Base-by-base conservation (phyloP, 352 stramenopile species). In the Pythium diclinum region DNA sequence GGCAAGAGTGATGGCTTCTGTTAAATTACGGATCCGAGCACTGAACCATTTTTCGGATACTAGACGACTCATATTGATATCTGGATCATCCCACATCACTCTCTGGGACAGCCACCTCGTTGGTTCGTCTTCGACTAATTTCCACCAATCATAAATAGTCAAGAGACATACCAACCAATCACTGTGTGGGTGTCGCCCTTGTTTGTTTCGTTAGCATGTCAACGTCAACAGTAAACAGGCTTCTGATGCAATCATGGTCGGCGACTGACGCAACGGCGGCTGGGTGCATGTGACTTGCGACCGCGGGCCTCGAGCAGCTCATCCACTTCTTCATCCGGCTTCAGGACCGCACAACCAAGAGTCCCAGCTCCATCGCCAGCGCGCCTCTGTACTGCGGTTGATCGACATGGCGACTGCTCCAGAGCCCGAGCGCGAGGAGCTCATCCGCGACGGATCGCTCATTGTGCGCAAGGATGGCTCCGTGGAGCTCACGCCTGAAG, bases 401-500 rank as follows among this genome's bases (percentile, higher is more conserved):
- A 61, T 38, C n/a, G 4, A 55, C 28, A n/a, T n/a, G n/a, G n/a
- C n/a, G n/a, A n/a, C n/a, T n/a, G n/a, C n/a, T n/a, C n/a, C n/a
- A n/a, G n/a, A n/a, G n/a, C n/a, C n/a, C n/a, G n/a, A n/a, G n/a
- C n/a, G n/a, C n/a, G n/a, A n/a, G n/a, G n/a, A n/a, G n/a, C n/a
- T n/a, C n/a, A n/a, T n/a, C n/a, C n/a, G n/a, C n/a, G n/a, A n/a
- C n/a, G n/a, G n/a, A n/a, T n/a, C n/a, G n/a, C n/a, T n/a, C n/a
- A n/a, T n/a, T n/a, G 33, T 19, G 19, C 61, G 21, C 36, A 62
- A 57, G 33, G 30, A 59, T 32, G 48, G 49, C 76, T 23, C 14
- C 42, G 54, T 89, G 46, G 75, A 80, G 51, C 78, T 83, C 64
- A 71, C 75, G 52, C 57, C 75, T 14, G 68, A 71, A 28, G 65